Percentiles rank a stretch among this genome's conserved stretches.
phyloP scores from a whole-genome alignment of 306 rosid genomes.

The Prunus davidiana region DNA sequence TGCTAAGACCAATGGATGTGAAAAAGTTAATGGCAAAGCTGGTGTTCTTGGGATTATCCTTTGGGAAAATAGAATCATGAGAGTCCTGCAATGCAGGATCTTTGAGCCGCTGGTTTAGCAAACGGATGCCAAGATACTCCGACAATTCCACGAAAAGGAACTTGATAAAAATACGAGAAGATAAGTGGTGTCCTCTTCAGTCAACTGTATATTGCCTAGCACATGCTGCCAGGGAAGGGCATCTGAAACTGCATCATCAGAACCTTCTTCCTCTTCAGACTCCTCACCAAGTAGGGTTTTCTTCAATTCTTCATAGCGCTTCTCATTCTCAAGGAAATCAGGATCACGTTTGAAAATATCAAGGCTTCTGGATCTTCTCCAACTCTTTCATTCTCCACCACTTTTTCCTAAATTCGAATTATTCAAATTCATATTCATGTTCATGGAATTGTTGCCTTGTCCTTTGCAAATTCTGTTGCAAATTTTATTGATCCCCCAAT shows the following conservation, averaged over 20 bases:
- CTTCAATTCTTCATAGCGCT: conserved; percentile 79
- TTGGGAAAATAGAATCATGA: conserved; percentile 54
- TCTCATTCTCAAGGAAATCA: conserved; percentile 69
- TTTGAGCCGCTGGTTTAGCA: conserved; percentile 46
- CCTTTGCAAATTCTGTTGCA: conserved; percentile 3
- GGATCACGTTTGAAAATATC: conserved; percentile 82
- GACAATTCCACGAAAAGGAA: conserved; percentile 68
- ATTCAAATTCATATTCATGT: no score
- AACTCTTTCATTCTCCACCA: conserved; percentile 97
- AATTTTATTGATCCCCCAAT: conserved; percentile 85
- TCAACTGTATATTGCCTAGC: conserved; percentile 54
- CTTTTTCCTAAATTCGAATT: conserved; percentile 61
- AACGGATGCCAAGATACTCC: conserved; percentile 46
- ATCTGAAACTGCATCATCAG: conserved; percentile 56
- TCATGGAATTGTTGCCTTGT: no score
- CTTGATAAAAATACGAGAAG: conserved; percentile 68
- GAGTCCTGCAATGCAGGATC: conserved; percentile 56
- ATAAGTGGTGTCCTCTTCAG: conserved; percentile 69
- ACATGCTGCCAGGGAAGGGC: conserved; percentile 82
- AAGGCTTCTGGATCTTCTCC: neutral
- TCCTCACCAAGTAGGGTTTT: conserved; percentile 73
- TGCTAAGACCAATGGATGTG: conserved; percentile 79
- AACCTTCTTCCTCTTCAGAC: conserved; percentile 56
- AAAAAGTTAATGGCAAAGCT: conserved; percentile 81
- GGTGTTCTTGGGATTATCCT: conserved; percentile 63